phyloP scores from a whole-genome alignment of 1,139 yeast species.

The Candida labiduridarum region DNA sequence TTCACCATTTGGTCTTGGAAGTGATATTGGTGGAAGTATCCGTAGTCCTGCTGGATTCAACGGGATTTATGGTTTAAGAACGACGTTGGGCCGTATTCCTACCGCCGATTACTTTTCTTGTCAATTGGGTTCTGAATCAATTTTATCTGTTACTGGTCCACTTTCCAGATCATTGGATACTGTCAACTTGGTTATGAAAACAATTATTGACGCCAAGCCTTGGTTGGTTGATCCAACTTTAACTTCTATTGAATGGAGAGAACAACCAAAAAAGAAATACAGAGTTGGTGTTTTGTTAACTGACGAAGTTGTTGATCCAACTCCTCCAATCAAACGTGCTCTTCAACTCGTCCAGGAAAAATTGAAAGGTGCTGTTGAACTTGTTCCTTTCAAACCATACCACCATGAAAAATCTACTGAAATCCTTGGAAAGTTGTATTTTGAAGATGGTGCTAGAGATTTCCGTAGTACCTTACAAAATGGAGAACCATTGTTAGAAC shows the following conservation, averaged over 20 bases:
- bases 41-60: slow-evolving; percentile 30
- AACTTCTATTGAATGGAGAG: slow-evolving; percentile 21
- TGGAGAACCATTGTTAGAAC: slow-evolving; percentile 24
- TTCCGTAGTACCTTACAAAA: slow-evolving; percentile 19
- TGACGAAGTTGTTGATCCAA: slow-evolving; percentile 23
- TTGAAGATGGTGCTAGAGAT: slow-evolving; percentile 28
- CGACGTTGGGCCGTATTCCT: slow-evolving; percentile 24
- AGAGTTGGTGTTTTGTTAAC: slow-evolving; percentile 20
- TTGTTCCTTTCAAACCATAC: slow-evolving; percentile 20
- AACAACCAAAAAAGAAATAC: slow-evolving; percentile 14
- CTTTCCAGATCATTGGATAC: slow-evolving; percentile 34
- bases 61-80: slow-evolving; percentile 29
- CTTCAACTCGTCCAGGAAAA: slow-evolving; percentile 20
- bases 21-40: slow-evolving; percentile 34
- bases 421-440: slow-evolving; percentile 20
- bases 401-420: slow-evolving; percentile 18
- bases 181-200: slow-evolving; percentile 29
- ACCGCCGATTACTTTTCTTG: slow-evolving; percentile 22
- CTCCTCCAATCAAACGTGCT: slow-evolving; percentile 27
- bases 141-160: slow-evolving; percentile 51
- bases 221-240: slow-evolving; percentile 24
- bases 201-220: slow-evolving; percentile 26
- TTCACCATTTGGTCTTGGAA: slow-evolving; percentile 28
- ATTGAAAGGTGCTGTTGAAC: slow-evolving; percentile 18
- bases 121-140: slow-evolving; percentile 34